Evolutionary conservation across 2,329 filamentous ascomycete genomes (phyloP).

Genomic region (Blastomyces emzantsi): DNA sequence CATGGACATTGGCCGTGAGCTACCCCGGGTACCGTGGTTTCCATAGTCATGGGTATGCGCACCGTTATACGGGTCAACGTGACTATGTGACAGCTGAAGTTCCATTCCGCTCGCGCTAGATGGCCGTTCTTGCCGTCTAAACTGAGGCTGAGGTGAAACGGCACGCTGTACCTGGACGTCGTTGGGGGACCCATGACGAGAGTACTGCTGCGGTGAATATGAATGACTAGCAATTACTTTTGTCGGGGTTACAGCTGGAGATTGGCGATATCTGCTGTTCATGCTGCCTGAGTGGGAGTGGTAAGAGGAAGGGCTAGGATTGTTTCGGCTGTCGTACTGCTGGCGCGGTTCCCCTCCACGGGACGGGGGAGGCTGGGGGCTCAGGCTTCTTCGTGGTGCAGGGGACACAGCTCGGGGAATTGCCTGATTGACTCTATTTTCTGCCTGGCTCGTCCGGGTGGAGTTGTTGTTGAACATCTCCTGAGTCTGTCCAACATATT

Average conservation of each 20-base stretch:
- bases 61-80: conserved; percentile 49
- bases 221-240: conserved; percentile 28
- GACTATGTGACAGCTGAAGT: conserved; percentile 52
- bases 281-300: conserved; percentile 37
- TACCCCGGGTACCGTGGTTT: conserved; percentile 28
- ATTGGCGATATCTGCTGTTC: conserved; percentile 31
- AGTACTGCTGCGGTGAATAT: conserved; percentile 34
- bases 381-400: conserved; percentile 31
- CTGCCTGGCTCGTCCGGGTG: conserved; percentile 26
- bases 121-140: conserved; percentile 42
- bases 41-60: conserved; percentile 28
- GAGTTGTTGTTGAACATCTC: conserved; percentile 54
- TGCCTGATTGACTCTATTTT: conserved; percentile 25
- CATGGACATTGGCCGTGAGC: conserved; percentile 45
- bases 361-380: conserved; percentile 26
- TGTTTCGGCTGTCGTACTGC: conserved; percentile 36
- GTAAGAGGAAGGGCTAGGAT: conserved; percentile 38
- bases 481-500: conserved; percentile 73
- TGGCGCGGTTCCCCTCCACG: conserved; percentile 27
- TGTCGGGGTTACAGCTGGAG: conserved; percentile 18
- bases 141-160: conserved; percentile 46
- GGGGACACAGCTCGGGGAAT: conserved; percentile 31
- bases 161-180: conserved; percentile 31
- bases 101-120: conserved; percentile 51
- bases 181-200: conserved; percentile 31